Percentiles rank a stretch among this genome's conserved stretches.
Conservation (phyloP, 331 rosid species). For the Quercus phellos region DNA sequence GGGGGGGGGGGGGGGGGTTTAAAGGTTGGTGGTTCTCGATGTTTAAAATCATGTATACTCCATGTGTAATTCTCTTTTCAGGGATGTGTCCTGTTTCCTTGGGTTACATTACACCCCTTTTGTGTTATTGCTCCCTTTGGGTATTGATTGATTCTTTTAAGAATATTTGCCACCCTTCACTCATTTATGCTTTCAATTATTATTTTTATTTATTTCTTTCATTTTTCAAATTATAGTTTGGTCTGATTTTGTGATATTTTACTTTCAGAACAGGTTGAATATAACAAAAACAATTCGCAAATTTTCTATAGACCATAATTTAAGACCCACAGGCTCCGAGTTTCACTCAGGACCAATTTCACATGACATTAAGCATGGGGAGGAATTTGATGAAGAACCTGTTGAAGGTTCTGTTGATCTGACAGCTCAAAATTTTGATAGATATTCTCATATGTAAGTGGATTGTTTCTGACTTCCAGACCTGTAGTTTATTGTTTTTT, state of each 20-base stretch:
- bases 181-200: neutral
- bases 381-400: conserved; percentile 52
- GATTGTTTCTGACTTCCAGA: conserved; percentile 19
- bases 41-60: neutral
- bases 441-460: conserved; percentile 61
- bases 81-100: neutral
- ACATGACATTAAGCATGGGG: conserved; percentile 65
- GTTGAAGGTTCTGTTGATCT: conserved; percentile 53
- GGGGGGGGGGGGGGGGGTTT: neutral
- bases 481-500: conserved; percentile 8
- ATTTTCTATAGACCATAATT: conserved; percentile 65
- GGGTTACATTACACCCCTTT: neutral
- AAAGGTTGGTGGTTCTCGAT: neutral
- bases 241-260: conserved; percentile 38
- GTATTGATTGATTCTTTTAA: neutral
- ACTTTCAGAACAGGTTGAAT: conserved; percentile 85
- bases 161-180: too few species aligned
- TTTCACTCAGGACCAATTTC: conserved; percentile 50
- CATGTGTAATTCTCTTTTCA: neutral
- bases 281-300: conserved; percentile 80
- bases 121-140: neutral
- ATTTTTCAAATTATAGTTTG: neutral
- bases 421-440: conserved; percentile 50
- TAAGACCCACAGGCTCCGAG: conserved; percentile 64
- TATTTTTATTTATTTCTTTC: neutral